These are phyloP conservation scores for Lactarius deliciosus DNA, from an alignment of 768 basidiomycete species.

Conservation along the genomic window DNA sequence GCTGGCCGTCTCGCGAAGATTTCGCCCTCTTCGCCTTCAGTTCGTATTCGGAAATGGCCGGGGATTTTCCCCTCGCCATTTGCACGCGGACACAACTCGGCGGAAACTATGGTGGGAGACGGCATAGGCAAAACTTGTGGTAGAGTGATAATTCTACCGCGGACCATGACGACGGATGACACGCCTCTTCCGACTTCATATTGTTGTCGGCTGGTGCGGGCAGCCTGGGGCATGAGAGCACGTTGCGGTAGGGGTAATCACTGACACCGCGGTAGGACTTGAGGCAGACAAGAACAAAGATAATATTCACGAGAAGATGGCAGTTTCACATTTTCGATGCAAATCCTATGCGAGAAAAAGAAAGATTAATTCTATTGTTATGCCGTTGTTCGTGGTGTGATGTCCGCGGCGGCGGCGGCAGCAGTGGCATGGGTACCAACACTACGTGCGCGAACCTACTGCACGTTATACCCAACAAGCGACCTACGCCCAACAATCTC, in stretches of 20 bases:
- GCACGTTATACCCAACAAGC: constrained; percentile 74
- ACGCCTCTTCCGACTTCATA: not conserved
- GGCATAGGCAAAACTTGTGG: too few relatives aligned
- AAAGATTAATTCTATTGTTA: not conserved
- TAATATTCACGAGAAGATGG: not conserved
- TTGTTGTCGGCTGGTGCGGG: not conserved
- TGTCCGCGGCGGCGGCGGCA: not conserved
- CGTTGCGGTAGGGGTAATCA: too few relatives aligned
- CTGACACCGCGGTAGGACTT: not conserved
- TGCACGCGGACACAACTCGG: too few relatives aligned
- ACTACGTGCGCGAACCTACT: constrained; percentile 3
- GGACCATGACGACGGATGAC: too few relatives aligned
- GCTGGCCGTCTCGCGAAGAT: too few relatives aligned
- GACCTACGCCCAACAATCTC: constrained; percentile 84
- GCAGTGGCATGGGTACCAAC: not conserved
- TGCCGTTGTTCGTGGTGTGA: not conserved
- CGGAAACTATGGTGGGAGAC: too few relatives aligned
- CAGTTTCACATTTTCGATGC: not conserved
- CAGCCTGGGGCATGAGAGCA: too few relatives aligned
- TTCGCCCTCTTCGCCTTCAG: too few relatives aligned
- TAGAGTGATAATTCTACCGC: too few relatives aligned
- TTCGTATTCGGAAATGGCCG: too few relatives aligned
- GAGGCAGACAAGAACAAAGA: not conserved
- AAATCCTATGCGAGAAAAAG: not conserved
- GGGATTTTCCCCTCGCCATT: too few relatives aligned